Base-by-base conservation (phyloP, 2,329 filamentous ascomycete species). In the Xylariomycetidae sp. region DNA sequence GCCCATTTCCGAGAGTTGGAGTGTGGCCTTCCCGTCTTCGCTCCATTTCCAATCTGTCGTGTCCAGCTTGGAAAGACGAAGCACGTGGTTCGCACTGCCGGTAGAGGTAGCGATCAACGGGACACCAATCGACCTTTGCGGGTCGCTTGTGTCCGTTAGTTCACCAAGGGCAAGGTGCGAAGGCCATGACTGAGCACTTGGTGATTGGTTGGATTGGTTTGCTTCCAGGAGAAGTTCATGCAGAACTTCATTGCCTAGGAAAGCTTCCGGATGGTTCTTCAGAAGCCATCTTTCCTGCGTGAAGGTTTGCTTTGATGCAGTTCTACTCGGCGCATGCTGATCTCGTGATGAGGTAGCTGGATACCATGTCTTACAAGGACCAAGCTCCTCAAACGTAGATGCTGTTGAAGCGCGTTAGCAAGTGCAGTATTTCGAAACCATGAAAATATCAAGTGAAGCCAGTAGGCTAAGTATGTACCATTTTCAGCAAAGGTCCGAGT, bases 91-190 rank as follows among this genome's bases (percentile, higher is more conserved):
- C 10, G 66, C 68, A 30, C 68, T 64, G n/a, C 81, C 81, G 3
- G 68, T 61, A 5, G 61, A 68, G 47, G 60, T 68, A 40, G 63
- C 73, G 39, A 68, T 62, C 44, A 61, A 54, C 2, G 61, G 56
- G 10, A 55, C 54, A 12, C 49, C 53, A 2, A 36, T 43, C 19
- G 44, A 28, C 19, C 33, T 49, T 18, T 36, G 46, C 3, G 49
- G 45, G 13, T 54, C 36, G 24, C 57, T 62, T 13, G 58, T 39
- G 42, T 74, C 61, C 2, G 60, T 54, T 42, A 76, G 65, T 36
- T 74, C 68, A 1, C 79, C 79, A 18, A 76, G 60, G 2, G 71
- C 68, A 15, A 85, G 61, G 4, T 81, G 51, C n/a, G 42, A 42
- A 36, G 40, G 38, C 31, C 31, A 34, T 19, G 19, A 33, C 35